Evolutionary conservation across 2,329 filamentous ascomycete genomes (phyloP), one percentile per base, ranked within the genome.

Genomic region (Aspergillus pseudoglaucus): DNA sequence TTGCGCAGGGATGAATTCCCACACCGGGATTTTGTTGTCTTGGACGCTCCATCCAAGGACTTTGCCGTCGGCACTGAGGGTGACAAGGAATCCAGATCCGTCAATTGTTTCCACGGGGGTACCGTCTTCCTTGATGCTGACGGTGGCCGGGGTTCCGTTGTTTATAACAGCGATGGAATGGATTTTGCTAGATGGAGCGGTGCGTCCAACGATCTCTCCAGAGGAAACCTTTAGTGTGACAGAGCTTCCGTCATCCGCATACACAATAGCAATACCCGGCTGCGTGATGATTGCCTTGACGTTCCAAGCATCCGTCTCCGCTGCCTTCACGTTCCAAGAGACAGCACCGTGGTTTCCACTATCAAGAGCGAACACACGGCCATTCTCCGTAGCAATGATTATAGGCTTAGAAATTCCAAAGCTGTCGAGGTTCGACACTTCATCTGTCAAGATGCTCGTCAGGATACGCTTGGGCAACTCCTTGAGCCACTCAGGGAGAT

Each of bases 331-430:
- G 41, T 81, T 85, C 93, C 93, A 97, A 15, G 87, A 69, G 8
- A 95, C 74, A 32, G 77, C 77, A 3, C 90, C 90, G 10, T 85
- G 77, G 50, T 83, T 84, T 20, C 84, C 88, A 30, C 84, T 82
- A 65, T 95, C 84, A 17, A 98, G 73, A 3, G 85, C 88, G 55
- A 90, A 86, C 15, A 97, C 71, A 54, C 87, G 84, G 12, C 90
- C 90, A 48, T 83, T 84, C 47, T 81, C 78, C 2, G 90, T 95
- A 5, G 85, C 90, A 44, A 95, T 74, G 48, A 96, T 75, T 5
- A 90, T 80, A 27, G 91, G 73, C 69, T 95, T 95, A 66, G 88
- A 85, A 69, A 96, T 91, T 4, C 91, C 91, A 65, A 97, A 97
- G 35, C 77, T 81, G 42, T 67, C 62, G 15, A 72, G 53, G 14